Percentiles rank a stretch among this genome's conserved stretches.
phyloP scores from a whole-genome alignment of 2,329 filamentous ascomycete species.

The Lachnellula arida region DNA sequence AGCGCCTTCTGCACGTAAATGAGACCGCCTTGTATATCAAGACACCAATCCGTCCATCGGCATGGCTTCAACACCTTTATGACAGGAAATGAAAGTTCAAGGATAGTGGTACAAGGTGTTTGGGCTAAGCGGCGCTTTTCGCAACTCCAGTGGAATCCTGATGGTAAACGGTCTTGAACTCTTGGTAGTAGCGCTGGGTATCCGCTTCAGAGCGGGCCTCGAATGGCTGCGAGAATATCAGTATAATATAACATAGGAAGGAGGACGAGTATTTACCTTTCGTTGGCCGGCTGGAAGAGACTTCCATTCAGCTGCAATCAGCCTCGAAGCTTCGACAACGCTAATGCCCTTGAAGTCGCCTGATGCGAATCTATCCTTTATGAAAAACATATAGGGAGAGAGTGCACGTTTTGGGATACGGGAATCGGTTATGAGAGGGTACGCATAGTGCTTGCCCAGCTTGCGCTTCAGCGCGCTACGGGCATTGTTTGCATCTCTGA shows the following conservation, averaged over 20 bases:
- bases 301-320: conserved; percentile 45
- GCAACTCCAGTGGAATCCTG: neutral
- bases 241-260: neutral
- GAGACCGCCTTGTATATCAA: neutral
- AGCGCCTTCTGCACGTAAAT: neutral
- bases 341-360: conserved; percentile 48
- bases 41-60: neutral
- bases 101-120: neutral
- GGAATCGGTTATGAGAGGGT: conserved; percentile 45
- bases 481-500: conserved; percentile 55
- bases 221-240: conserved; percentile 21
- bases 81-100: neutral
- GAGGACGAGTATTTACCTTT: conserved; percentile 30
- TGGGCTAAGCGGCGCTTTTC: neutral
- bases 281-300: conserved; percentile 41
- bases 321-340: conserved; percentile 35
- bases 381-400: conserved; percentile 41
- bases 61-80: neutral
- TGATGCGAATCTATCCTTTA: conserved; percentile 38
- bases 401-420: conserved; percentile 43
- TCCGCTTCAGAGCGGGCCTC: conserved; percentile 27
- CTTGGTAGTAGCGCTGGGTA: conserved; percentile 24
- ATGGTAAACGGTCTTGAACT: conserved; percentile 31
- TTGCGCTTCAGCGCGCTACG: conserved; percentile 34
- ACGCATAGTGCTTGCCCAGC: conserved; percentile 17